Base-by-base conservation (phyloP, 495 filamentous ascomycete genomes). In the Hamigera avellanea region DNA sequence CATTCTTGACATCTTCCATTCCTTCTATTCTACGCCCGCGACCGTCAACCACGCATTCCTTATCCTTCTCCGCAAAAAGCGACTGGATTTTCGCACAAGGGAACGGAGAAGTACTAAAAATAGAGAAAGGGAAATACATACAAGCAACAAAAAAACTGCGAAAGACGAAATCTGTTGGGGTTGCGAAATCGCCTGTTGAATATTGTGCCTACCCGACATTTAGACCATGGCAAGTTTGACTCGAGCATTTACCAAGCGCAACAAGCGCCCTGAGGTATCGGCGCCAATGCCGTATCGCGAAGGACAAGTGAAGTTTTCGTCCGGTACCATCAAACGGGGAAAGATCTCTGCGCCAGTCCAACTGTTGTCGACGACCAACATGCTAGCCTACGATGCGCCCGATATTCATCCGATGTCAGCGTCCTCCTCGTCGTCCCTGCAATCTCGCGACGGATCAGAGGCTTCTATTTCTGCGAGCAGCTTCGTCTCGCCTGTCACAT, bases 291-390 rank as follows among this genome's bases (percentile, higher is more conserved):
- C 68, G 2, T 66, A 61, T 35, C 66, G 66, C 21, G 64, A 69
- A 34, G 58, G 57, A 6, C 66, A 67, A 37, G 44, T 60, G 33
- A 65, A 66, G 44, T 69, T 64, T 37, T 56, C 57, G 19, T 48
- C 67, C 14, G 67, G 62, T 26, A 58, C 56, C 12, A 68, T 72
- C 48, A 66, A 68, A 34, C 67, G 69, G 26, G 60, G 57, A 45
- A 68, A 91, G 62, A 98, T 98, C 50, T 98, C 91, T 14, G 74
- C 70, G 8, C 91, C 91, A 2, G 69, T 95, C 32, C 78, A 83
- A 55, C 68, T 98, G 30, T 60, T 95, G 18, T 93, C 89, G 14
- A 94, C 93, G 3, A 96, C 93, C 40, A 98, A 96, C 56, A 85
- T 88, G 78, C 78, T 95, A 13, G 82, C 84, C 13, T 94, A 91